Base-by-base conservation (phyloP, 768 basidiomycete genomes). In the Amanita rubescens region DNA sequence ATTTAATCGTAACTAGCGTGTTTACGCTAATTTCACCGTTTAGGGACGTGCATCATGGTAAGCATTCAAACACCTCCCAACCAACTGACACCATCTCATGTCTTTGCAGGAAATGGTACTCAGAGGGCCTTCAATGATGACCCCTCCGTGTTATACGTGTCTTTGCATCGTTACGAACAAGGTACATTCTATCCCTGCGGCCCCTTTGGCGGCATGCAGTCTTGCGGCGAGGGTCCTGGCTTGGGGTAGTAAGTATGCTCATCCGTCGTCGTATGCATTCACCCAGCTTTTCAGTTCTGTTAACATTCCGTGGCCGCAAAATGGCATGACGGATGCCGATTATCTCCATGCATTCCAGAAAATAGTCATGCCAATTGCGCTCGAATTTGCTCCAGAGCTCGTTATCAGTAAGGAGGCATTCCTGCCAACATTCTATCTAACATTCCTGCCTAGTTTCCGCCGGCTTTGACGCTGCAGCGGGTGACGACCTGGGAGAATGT, bases 11-110 rank as follows among this genome's bases (percentile, higher is more conserved):
- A 12, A 14, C 9, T 15, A 27, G 17, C 7, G 11, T 32, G 17
- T 27, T 30, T 6, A 14, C 30, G 11, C 30, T 15, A 32, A 47
- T 47, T 11, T 32, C 12, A 54, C 57, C 52, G 41, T 30, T 8
- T 30, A 95, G 93, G 94, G 94, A 96, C 65, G 90, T 96, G 0
- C 94, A 96, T 66, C 94, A 96, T 64, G 94, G 91, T 90, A 59
- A 49, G 73, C 19, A 22, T 30, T 15, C 33, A 19, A 32, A 12
- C 19, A 20, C 9, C 34, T 22, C n/a, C 17, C 38, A 10, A 30
- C 11, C 2, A n/a, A n/a, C n/a, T n/a, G n/a, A 8, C 38, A 8
- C 3, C 2, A 37, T 38, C 45, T 33, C 46, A 39, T 17, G n/a
- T 38, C 12, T 22, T 22, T 15, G 12, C 54, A 94, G 94, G 96